These are phyloP conservation scores for Amaranthus tricolor DNA, from an alignment of 179 eudicot species.

Conservation along the genomic window DNA sequence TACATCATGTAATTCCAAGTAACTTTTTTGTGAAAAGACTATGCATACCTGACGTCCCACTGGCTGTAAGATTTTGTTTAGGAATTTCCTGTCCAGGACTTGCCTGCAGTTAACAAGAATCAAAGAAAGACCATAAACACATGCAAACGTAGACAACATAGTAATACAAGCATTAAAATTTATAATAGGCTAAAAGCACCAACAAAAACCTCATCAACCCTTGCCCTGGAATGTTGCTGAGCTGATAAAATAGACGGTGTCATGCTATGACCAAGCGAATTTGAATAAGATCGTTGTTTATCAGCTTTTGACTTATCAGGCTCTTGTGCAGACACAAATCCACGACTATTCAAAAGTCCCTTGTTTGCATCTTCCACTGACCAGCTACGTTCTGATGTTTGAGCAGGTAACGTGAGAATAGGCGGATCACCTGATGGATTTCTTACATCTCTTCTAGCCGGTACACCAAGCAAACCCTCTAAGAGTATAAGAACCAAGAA, in stretches of 20 bases:
- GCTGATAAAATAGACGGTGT: conserved; percentile 34
- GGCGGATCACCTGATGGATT: conserved; percentile 60
- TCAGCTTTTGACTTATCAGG: conserved; percentile 45
- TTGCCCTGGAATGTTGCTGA: conserved; percentile 38
- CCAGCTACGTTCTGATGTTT: conserved; percentile 60
- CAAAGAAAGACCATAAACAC: conserved; percentile 4
- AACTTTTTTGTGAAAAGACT: not conserved
- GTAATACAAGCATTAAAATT: not conserved
- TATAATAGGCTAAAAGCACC: not conserved
- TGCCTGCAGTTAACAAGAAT: conserved; percentile 40
- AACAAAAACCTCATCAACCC: conserved; percentile 55
- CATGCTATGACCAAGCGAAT: conserved; percentile 33
- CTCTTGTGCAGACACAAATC: conserved; percentile 38
- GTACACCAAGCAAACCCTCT: conserved; percentile 88
- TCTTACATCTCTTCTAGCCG: conserved; percentile 54
- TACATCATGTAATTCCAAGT: not conserved
- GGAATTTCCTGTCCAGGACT: conserved; percentile 37
- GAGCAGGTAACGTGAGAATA: conserved; percentile 53
- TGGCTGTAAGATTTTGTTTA: conserved; percentile 42
- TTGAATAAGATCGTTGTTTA: conserved; percentile 38
- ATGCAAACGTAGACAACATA: conserved; percentile 1
- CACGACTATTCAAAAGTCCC: conserved; percentile 34
- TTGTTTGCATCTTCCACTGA: conserved; percentile 44
- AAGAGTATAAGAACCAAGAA: not conserved
- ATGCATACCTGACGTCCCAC: conserved; percentile 40